Percentiles rank a stretch among this genome's conserved stretches.
Conservation (phyloP, 2,329 filamentous ascomycete species). For the Coniochaeta pulveracea region DNA sequence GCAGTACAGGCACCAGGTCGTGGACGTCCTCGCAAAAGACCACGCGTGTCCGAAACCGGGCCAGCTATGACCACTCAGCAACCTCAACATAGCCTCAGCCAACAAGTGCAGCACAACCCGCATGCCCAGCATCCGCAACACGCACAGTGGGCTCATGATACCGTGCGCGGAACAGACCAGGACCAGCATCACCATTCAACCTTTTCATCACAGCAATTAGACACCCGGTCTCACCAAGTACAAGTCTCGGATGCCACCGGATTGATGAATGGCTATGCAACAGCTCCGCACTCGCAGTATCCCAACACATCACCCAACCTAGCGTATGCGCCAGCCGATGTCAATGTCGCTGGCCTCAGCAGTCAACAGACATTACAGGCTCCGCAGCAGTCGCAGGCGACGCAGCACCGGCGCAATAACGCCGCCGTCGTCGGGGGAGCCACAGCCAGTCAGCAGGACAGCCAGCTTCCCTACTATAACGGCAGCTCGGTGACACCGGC, state of each 20-base stretch:
- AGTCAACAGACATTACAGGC: constrained; percentile 7
- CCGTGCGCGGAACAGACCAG: constrained; percentile 9
- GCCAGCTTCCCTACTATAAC: constrained; percentile 6
- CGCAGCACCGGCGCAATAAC: constrained; percentile 10
- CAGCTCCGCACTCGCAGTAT: constrained; percentile 13
- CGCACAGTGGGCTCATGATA: constrained; percentile 14
- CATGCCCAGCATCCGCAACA: too few species aligned
- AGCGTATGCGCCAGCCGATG: constrained; percentile 12
- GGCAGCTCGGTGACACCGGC: constrained; percentile 6
- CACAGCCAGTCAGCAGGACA: constrained; percentile 7
- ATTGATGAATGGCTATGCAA: constrained; percentile 16
- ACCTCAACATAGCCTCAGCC: too few species aligned
- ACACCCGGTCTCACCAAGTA: constrained; percentile 8
- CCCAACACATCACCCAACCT: constrained; percentile 12
- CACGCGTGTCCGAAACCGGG: constrained; percentile 4
- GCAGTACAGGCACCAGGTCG: too few species aligned
- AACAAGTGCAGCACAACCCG: constrained; percentile 6
- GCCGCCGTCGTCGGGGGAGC: constrained; percentile 7
- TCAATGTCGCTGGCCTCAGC: constrained; percentile 13
- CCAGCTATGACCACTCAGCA: constrained; percentile 2
- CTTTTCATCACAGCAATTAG: constrained; percentile 15
- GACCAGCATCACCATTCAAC: constrained; percentile 8
- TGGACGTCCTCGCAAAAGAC: too few species aligned
- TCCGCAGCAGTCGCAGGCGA: constrained; percentile 8
- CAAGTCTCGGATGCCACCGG: constrained; percentile 13